Evolutionary conservation across 2,329 filamentous ascomycete genomes (phyloP).

Genomic region (Xylariaceae sp.): DNA sequence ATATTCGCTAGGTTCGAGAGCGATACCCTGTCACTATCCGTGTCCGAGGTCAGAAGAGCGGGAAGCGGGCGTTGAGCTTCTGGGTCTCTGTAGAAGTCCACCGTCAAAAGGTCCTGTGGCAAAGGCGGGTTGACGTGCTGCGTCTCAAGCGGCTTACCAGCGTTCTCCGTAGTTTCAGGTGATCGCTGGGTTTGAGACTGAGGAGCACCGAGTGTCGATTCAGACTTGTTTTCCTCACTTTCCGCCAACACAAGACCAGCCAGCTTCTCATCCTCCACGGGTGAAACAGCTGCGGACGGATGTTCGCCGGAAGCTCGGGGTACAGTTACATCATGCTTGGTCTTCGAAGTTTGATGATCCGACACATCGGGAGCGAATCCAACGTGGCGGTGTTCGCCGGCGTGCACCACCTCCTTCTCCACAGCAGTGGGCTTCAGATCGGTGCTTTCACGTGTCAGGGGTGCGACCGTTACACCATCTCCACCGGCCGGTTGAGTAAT

Average conservation of each 20-base stretch:
- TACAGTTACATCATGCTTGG: constrained; percentile 11
- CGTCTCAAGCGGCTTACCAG: neutral
- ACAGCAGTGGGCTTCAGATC: constrained; percentile 13
- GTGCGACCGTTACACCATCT: neutral
- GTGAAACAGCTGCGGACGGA: neutral
- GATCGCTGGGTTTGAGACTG: constrained; percentile 22
- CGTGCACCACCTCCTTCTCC: constrained; percentile 6
- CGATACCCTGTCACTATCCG: constrained; percentile 41
- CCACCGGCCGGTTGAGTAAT: constrained; percentile 4
- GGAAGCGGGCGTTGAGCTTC: constrained; percentile 14
- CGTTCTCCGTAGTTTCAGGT: constrained; percentile 7
- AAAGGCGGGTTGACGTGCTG: too few species aligned
- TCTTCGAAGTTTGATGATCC: constrained; percentile 12
- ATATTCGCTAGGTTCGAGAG: constrained; percentile 33
- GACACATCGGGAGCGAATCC: constrained; percentile 46
- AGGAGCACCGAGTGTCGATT: constrained; percentile 22
- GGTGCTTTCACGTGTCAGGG: neutral
- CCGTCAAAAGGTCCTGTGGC: too few species aligned
- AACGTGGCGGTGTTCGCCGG: constrained; percentile 42
- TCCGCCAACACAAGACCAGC: neutral
- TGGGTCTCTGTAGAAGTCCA: constrained; percentile 29
- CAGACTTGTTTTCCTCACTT: neutral
- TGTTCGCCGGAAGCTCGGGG: neutral
- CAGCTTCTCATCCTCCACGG: neutral
- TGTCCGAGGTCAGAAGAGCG: constrained; percentile 23